Percentiles rank a stretch among this genome's conserved stretches.
Evolutionary conservation across 352 stramenopile genomes (phyloP).

Genomic region (Pilasporangium apinafurcum): DNA sequence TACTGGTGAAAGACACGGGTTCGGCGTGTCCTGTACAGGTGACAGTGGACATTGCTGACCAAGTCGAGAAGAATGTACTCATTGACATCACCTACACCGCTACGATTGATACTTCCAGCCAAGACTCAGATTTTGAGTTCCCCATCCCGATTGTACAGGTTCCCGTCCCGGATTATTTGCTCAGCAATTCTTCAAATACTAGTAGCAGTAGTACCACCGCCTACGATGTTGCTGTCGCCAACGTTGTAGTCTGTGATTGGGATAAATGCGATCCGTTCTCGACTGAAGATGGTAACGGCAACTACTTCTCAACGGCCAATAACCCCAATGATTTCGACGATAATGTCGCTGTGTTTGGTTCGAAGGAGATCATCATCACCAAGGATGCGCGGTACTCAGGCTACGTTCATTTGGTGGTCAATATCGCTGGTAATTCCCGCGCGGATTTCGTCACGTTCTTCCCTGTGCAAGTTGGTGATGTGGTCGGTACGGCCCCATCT

Average conservation of each 20-base stretch:
- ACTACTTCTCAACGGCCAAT: slow-evolving; percentile 58
- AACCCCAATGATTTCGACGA: slow-evolving; percentile 62
- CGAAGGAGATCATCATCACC: slow-evolving; percentile 54
- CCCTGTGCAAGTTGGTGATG: slow-evolving; percentile 61
- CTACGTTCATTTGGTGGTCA: slow-evolving; percentile 63
- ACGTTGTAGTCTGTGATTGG: slow-evolving; percentile 78
- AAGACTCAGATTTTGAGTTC: slow-evolving; percentile 52
- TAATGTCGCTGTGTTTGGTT: slow-evolving; percentile 49
- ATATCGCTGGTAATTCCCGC: slow-evolving; percentile 53
- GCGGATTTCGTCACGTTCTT: slow-evolving; percentile 80
- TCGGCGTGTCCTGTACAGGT: slow-evolving; percentile 56
- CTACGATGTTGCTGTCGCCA: slow-evolving; percentile 60
- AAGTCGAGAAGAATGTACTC: slow-evolving; percentile 34
- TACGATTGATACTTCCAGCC: slow-evolving; percentile 36
- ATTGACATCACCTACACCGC: slow-evolving; percentile 62
- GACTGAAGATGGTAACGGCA: slow-evolving; percentile 26
- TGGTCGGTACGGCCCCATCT: slow-evolving; percentile 37
- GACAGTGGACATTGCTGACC: slow-evolving; percentile 46
- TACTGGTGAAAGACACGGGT: slow-evolving; percentile 31
- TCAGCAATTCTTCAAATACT: slow-evolving; percentile 13
- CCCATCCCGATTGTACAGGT: slow-evolving; percentile 29
- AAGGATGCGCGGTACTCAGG: slow-evolving; percentile 80
- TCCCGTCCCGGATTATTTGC: slow-evolving; percentile 34
- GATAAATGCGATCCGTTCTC: slow-evolving; percentile 67
- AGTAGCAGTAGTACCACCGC: slow-evolving; percentile 18